Evolutionary conservation across 163 green algal species (phyloP).

Genomic region (Prototheca wickerhamii): DNA sequence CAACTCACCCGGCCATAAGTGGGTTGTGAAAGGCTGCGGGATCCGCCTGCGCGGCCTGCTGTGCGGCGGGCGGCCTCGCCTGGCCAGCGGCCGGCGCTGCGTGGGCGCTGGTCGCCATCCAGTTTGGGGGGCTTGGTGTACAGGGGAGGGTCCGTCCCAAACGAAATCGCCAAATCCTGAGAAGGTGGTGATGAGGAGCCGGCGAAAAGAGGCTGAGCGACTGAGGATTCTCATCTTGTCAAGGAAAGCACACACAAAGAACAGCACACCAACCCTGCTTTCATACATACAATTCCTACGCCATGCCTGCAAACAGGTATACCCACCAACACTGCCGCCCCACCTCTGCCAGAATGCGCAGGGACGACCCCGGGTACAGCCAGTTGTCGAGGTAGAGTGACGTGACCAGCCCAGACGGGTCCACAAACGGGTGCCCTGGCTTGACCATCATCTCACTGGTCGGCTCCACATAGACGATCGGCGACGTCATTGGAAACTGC

Average conservation of each 20-base stretch:
- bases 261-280: constrained; percentile 10
- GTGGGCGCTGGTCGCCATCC: not conserved
- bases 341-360: constrained; percentile 51
- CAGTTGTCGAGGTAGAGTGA: constrained; percentile 49
- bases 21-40: not conserved
- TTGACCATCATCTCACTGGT: constrained; percentile 88
- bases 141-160: constrained; percentile 77
- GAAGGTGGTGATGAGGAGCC: not conserved
- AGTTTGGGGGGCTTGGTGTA: constrained; percentile 53
- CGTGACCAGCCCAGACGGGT: constrained; percentile 49
- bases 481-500: constrained; percentile 57
- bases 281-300: constrained; percentile 13
- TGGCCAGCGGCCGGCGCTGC: too few relatives aligned
- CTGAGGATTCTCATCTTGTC: too few relatives aligned
- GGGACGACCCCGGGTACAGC: constrained; percentile 39
- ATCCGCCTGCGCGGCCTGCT: too few relatives aligned
- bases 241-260: not conserved
- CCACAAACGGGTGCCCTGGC: constrained; percentile 58
- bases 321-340: not conserved
- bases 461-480: constrained; percentile 79
- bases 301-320: too few relatives aligned
- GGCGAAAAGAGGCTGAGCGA: too few relatives aligned
- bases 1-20: not conserved
- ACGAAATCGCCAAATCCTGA: constrained; percentile 63
- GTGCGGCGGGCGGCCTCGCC: too few relatives aligned